Percentiles rank a stretch among this genome's conserved stretches.
phyloP scores from a whole-genome alignment of 1,139 yeast genomes.

The Nakaseomyces glabratus region DNA sequence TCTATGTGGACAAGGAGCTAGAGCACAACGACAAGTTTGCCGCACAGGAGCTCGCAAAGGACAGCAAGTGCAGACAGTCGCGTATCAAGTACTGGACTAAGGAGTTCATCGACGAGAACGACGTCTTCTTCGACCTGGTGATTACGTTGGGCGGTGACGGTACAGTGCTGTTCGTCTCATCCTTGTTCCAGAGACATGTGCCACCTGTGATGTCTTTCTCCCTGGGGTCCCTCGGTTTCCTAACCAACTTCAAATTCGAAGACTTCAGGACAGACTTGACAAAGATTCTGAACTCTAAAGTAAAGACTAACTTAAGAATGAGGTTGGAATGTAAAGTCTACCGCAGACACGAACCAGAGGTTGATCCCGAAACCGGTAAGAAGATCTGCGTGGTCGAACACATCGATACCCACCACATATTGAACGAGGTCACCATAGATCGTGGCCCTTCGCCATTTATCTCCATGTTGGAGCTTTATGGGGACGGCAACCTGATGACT shows the following conservation, averaged over 20 bases:
- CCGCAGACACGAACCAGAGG: slow-evolving; percentile 22
- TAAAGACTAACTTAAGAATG: slow-evolving; percentile 72
- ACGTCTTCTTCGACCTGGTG: slow-evolving; percentile 60
- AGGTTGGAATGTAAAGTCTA: slow-evolving; percentile 62
- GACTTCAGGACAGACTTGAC: slow-evolving; percentile 51
- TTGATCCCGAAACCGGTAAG: slow-evolving; percentile 19
- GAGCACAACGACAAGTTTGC: slow-evolving; percentile 55
- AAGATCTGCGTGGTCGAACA: slow-evolving; percentile 44
- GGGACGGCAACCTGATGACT: slow-evolving; percentile 70
- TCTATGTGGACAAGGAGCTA: slow-evolving; percentile 65
- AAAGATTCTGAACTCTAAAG: slow-evolving; percentile 55
- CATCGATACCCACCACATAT: slow-evolving; percentile 66
- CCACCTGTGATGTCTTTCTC: slow-evolving; percentile 82
- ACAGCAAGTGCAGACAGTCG: slow-evolving; percentile 24
- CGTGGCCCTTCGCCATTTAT: slow-evolving; percentile 86
- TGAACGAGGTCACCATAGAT: slow-evolving; percentile 78
- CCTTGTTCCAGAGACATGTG: slow-evolving; percentile 67
- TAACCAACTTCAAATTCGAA: slow-evolving; percentile 70
- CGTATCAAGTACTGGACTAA: slow-evolving; percentile 64
- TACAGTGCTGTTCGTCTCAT: slow-evolving; percentile 72
- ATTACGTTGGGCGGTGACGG: slow-evolving; percentile 87
- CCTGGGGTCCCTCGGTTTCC: slow-evolving; percentile 71
- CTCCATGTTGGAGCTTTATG: slow-evolving; percentile 73
- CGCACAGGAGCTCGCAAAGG: slow-evolving; percentile 33
- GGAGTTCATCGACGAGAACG: slow-evolving; percentile 40